Base-by-base conservation (phyloP, 768 basidiomycete species). In the Collybia sordida region DNA sequence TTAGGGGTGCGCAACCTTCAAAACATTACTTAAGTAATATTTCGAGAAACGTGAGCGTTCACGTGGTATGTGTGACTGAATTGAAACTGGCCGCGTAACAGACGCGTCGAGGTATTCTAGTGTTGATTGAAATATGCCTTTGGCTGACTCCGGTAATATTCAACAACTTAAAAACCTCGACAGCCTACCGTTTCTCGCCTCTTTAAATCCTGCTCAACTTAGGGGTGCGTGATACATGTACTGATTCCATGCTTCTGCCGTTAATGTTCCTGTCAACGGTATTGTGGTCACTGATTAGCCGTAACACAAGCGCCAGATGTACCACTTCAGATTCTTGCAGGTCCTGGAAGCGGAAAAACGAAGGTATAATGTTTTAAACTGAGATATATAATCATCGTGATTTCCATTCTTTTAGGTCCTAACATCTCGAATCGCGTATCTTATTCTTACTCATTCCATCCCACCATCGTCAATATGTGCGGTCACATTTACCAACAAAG, bases 401-500 rank as follows among this genome's bases (percentile, higher is more conserved):
- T 42, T 47, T 14, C n/a, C 17, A 31, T 11, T n/a, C 36, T 7
- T 25, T 14, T 39, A 82, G 74, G 83, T 88, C 21, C 63, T 90
- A 21, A 88, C 83, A 4, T 79, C 82, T 42, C 77, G 88, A 14
- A 83, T 89, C 40, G 86, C 82, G 3, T 72, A 87, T 61, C 69
- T 90, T 18, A 82, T 89, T 43, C 62, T 79, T 5, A 63, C 74
- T 23, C 78, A 83, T 57, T 58, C 58, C 21, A 59, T 86, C 8
- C 61, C 73, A 9, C 79, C 88, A 1, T 71, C 73, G 3, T 72
- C 80, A 15, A 86, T 90, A 66, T 87, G 85, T 59, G 85, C 86
- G 2, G 88, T 94, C 9, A 96, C 79, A 5, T 96, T 94, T 64
- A 93, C 92, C 8, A 93, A 93, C 70, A 92, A 92, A 65, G 91